Conservation (phyloP, 2,329 filamentous ascomycete species). For the Blastomyces gilchristii region DNA sequence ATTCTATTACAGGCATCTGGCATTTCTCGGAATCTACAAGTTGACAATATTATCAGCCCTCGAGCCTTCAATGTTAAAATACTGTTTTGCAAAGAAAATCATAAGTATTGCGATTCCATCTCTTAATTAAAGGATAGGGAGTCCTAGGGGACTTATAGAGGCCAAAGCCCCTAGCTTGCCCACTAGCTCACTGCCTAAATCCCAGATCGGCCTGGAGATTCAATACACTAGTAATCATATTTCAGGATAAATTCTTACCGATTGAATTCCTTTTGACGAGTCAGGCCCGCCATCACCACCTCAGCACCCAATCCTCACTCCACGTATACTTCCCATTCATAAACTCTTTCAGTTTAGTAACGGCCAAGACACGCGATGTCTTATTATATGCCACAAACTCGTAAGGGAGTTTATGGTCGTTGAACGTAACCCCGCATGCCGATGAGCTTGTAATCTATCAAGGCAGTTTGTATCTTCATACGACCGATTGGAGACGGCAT, state of each 20-base stretch:
- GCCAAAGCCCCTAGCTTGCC: too few relatives aligned
- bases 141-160: too few relatives aligned
- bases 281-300: slow-evolving; percentile 34
- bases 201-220: too few relatives aligned
- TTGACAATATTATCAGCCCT: neutral
- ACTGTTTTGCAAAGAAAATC: too few relatives aligned
- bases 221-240: too few relatives aligned
- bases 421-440: slow-evolving; percentile 40
- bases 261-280: neutral
- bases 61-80: neutral
- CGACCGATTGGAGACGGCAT: slow-evolving; percentile 40
- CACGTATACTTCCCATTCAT: slow-evolving; percentile 48
- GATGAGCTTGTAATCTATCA: slow-evolving; percentile 37
- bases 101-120: too few relatives aligned
- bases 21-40: neutral
- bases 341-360: slow-evolving; percentile 41
- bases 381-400: slow-evolving; percentile 41
- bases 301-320: slow-evolving; percentile 47
- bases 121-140: too few relatives aligned
- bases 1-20: neutral
- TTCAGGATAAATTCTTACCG: too few relatives aligned
- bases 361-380: slow-evolving; percentile 39
- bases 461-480: slow-evolving; percentile 50
- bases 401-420: slow-evolving; percentile 37
- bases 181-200: too few relatives aligned